Percentiles rank a stretch among this genome's conserved stretches.
Evolutionary conservation across 371 early-diverging fungal genomes (phyloP).

Genomic region (Gilbertella persicaria): DNA sequence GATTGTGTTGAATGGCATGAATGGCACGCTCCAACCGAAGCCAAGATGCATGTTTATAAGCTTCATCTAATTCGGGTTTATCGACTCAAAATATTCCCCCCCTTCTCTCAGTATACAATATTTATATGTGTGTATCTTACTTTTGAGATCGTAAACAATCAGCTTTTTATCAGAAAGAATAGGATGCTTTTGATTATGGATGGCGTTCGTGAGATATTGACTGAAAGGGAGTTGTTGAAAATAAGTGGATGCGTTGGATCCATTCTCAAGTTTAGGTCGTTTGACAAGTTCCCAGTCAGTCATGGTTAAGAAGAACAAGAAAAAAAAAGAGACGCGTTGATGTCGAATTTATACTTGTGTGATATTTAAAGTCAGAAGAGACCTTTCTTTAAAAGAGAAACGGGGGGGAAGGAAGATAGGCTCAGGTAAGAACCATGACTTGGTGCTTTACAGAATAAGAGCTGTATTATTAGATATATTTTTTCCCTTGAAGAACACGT

Average conservation of each 20-base stretch:
- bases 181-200: constrained; percentile 31
- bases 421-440: too few relatives aligned
- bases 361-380: too few relatives aligned
- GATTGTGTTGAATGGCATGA: constrained; percentile 68
- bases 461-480: too few relatives aligned
- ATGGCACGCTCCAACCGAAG: constrained; percentile 68
- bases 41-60: constrained; percentile 50
- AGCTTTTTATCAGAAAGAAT: constrained; percentile 42
- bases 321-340: neutral
- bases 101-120: neutral
- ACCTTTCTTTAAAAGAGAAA: too few relatives aligned
- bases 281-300: constrained; percentile 9
- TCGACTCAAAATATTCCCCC: constrained; percentile 19
- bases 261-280: constrained; percentile 6
- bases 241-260: neutral
- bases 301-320: neutral
- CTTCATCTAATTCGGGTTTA: constrained; percentile 69
- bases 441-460: too few relatives aligned
- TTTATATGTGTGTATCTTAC: constrained; percentile 7
- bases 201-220: constrained; percentile 26
- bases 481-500: too few relatives aligned
- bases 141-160: constrained; percentile 35
- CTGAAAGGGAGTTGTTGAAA: constrained; percentile 30
- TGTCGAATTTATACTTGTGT: too few relatives aligned
- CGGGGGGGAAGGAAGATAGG: too few relatives aligned